Conservation (phyloP, 495 filamentous ascomycete genomes). For the Penicillium lividum region DNA sequence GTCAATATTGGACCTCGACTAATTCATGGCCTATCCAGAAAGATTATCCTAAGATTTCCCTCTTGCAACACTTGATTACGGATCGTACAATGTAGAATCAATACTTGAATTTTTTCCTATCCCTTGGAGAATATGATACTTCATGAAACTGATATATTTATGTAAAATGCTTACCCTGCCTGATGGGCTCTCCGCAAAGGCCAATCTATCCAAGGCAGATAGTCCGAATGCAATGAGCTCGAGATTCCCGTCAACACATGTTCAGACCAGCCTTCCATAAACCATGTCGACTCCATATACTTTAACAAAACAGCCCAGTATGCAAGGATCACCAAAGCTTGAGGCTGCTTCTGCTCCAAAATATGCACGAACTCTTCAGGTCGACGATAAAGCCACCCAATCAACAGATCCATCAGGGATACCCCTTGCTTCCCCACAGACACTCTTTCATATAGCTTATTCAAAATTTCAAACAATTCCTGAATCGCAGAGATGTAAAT, state of each 20-base stretch:
- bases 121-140: not conserved
- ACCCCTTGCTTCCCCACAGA: conserved; percentile 15
- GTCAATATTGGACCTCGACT: not conserved
- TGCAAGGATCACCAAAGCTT: conserved; percentile 40
- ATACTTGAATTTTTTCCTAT: not conserved
- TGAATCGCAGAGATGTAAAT: conserved; percentile 20
- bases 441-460: conserved; percentile 23
- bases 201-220: conserved; percentile 37
- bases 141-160: not conserved
- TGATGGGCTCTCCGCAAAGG: conserved; percentile 17
- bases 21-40: not conserved
- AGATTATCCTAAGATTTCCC: too few relatives aligned
- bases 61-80: too few relatives aligned
- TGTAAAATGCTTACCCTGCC: not conserved
- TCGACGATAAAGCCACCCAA: conserved; percentile 42
- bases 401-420: conserved; percentile 27
- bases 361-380: conserved; percentile 31
- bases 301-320: conserved; percentile 32
- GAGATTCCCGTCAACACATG: conserved; percentile 39
- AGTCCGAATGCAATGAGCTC: conserved; percentile 21
- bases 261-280: conserved; percentile 40
- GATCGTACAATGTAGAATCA: too few relatives aligned
- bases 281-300: conserved; percentile 39
- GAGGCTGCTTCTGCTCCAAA: conserved; percentile 36
- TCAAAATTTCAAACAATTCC: conserved; percentile 20